Evolutionary conservation across 2,329 filamentous ascomycete species (phyloP), one percentile per base, ranked within the genome.

Genomic region (Neonectria ditissima): DNA sequence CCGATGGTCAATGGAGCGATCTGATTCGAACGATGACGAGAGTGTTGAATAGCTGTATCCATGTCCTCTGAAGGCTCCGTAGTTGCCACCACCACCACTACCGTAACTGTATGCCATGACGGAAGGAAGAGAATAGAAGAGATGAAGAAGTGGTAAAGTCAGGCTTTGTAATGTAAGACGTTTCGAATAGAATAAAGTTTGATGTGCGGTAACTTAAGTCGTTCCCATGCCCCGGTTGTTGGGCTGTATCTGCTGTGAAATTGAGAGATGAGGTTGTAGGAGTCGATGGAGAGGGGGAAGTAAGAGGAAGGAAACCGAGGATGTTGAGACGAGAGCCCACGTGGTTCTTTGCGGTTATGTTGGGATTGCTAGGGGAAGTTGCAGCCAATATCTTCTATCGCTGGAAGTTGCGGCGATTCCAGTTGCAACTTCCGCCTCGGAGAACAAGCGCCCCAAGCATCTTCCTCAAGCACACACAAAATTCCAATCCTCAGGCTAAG

Each of bases 41-140:
- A 59, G 14, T 10, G 61, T 44, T 9, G 50, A 16, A 51, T 59
- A 59, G 37, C 55, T 59, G 55, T 55, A 59, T 7, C 56, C 34
- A 13, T 13, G 44, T 24, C 28, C 30, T 13, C 39, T 10, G 43
- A 22, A 32, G 22, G 47, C 28, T 28, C 51, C 55, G 30, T 51
- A 55, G 18, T 28, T 30, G 24, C 53, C 39, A 26, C 41, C 54
- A 37, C 60, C 50, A 18, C 53, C 30, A 18, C 8, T 34, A 13
- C 53, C 28, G 53, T 53, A 57, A 28, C 20, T 20, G 30, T 53
- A 52, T 22, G 54, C 37, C 59, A 62, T 62, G 18, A 8, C 18
- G 45, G 28, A 34, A 41, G 24, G 28, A n/a, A 32, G 9, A 32
- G 10, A 48, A 30, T 10, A 13, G 4, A 48, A 30, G 26, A 13